These are phyloP conservation scores for Curvularia spicifera DNA, from an alignment of 2,329 filamentous ascomycete species.

Conservation along the genomic window DNA sequence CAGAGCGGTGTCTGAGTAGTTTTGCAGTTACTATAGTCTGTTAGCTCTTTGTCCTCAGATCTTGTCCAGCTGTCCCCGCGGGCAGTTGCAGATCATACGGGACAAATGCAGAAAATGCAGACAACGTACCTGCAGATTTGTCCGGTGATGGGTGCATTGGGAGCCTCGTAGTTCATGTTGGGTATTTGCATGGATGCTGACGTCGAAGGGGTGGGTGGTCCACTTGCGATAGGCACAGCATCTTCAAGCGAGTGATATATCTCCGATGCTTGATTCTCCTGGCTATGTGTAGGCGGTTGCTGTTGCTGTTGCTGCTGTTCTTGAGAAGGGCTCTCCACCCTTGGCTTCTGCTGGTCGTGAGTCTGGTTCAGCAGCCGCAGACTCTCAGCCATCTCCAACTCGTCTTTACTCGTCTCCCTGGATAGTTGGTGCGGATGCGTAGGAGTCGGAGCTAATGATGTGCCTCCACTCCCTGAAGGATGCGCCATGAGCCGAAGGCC, in stretches of 20 bases:
- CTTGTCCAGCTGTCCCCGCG: slow-evolving; percentile 9
- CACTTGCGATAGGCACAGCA: slow-evolving; percentile 40
- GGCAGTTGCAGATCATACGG: slow-evolving; percentile 5
- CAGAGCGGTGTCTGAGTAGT: slow-evolving; percentile 94
- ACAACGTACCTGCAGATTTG: slow-evolving; percentile 73
- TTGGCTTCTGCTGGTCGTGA: slow-evolving; percentile 42
- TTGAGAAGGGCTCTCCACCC: slow-evolving; percentile 26
- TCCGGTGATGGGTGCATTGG: slow-evolving; percentile 57
- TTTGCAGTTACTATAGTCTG: slow-evolving; percentile 77
- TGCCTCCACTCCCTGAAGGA: slow-evolving; percentile 43
- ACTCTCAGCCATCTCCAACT: slow-evolving; percentile 58
- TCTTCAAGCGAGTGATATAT: slow-evolving; percentile 53
- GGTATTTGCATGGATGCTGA: slow-evolving; percentile 28
- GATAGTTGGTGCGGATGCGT: slow-evolving; percentile 49
- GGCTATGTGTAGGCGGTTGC: slow-evolving; percentile 16
- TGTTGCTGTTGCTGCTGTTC: slow-evolving; percentile 19
- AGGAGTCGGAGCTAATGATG: slow-evolving; percentile 47
- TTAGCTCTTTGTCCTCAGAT: slow-evolving; percentile 23
- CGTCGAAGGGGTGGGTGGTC: slow-evolving; percentile 30
- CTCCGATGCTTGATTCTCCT: slow-evolving; percentile 34
- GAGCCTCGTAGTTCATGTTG: slow-evolving; percentile 23
- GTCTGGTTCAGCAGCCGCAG: slow-evolving; percentile 55
- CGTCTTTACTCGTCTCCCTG: slow-evolving; percentile 56
- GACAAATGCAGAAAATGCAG: slow-evolving; percentile 31
- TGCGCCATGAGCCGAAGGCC: slow-evolving; percentile 35